Evolutionary conservation across 352 stramenopile genomes (phyloP), one percentile per base, ranked within the genome.

Genomic region (Phytopythium vexans): DNA sequence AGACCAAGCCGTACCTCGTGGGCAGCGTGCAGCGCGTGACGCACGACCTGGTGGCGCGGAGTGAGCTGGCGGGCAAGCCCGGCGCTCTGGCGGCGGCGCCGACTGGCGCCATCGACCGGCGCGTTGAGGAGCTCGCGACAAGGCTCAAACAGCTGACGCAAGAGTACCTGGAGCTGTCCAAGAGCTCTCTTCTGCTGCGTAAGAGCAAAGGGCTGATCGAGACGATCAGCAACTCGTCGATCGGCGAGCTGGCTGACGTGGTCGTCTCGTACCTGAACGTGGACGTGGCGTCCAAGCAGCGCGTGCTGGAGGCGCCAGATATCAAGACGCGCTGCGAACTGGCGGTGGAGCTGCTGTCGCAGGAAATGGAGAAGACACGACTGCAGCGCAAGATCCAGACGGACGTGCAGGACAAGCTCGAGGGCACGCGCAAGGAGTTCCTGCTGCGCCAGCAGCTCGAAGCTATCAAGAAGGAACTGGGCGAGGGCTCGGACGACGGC

Each of bases 381-480:
- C 61, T 90, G 47, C 77, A 86, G 41, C 72, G 74, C 39, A 88
- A 86, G 45, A 90, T 90, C 57, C 72, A 86, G 38, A 88, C 58
- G 41, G 71, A 88, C 9, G 75, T 88, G 31, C 77, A 86, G 54
- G 72, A 82, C 56, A 88, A 90, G 38, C 56, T 89, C 35, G 77
- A 89, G 45, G 79, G 73, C 1, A 81, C 76, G 6, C 66, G 79
- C 0, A 86, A 86, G 48, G 77, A 98, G 46, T 99, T 99, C 56
- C 88, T 99, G 44, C 68, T 99, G 2, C 93, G 80, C n/a, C 95
- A 99, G 70, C 97, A 99, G 67, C 77, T 99, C 4, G 98, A 99
- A 66, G 95, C 83, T 1, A 99, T 99, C 65, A 99, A 99, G 74
- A 99, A 99, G 46, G 94, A 99, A 66, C 77, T 99, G 0, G 97